phyloP scores from a whole-genome alignment of 345 rosid genomes.

The Physaria fendleri region DNA sequence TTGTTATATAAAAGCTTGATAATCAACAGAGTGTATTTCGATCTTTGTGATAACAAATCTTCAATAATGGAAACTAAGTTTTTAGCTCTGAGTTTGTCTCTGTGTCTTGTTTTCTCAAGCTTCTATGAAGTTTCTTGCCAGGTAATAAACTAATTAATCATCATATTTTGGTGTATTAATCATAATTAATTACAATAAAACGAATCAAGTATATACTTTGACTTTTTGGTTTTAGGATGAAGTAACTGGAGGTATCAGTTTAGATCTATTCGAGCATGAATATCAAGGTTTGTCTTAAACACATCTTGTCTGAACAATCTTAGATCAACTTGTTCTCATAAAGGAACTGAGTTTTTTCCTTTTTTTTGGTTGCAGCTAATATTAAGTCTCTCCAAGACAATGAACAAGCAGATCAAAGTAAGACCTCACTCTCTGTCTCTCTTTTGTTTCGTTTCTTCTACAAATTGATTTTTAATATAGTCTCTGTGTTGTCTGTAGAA shows the following conservation, averaged over 20 bases:
- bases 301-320: background rate
- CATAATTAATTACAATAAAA: too few relatives aligned
- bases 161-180: too few relatives aligned
- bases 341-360: background rate
- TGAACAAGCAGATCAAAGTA: conserved; percentile 17
- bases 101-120: conserved; percentile 19
- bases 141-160: too few relatives aligned
- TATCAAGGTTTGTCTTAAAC: conserved; percentile 10
- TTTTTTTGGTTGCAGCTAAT: conserved; percentile 10
- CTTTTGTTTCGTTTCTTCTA: background rate
- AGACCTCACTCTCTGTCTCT: background rate
- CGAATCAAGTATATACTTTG: too few relatives aligned
- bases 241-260: conserved; percentile 20
- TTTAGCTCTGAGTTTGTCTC: conserved; percentile 27
- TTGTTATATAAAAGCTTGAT: background rate
- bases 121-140: conserved; percentile 27
- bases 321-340: background rate
- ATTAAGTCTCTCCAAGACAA: conserved; percentile 25
- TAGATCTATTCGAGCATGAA: conserved; percentile 18
- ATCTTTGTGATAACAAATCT: conserved; percentile 7
- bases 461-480: background rate
- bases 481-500: conserved; percentile 4
- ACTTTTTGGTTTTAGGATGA: conserved; percentile 18
- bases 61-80: conserved; percentile 18
- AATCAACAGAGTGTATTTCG: conserved; percentile 5